Percentiles rank a stretch among this genome's conserved stretches.
Conservation (phyloP, 2,329 filamentous ascomycete genomes). For the Cladophialophora psammophila region DNA sequence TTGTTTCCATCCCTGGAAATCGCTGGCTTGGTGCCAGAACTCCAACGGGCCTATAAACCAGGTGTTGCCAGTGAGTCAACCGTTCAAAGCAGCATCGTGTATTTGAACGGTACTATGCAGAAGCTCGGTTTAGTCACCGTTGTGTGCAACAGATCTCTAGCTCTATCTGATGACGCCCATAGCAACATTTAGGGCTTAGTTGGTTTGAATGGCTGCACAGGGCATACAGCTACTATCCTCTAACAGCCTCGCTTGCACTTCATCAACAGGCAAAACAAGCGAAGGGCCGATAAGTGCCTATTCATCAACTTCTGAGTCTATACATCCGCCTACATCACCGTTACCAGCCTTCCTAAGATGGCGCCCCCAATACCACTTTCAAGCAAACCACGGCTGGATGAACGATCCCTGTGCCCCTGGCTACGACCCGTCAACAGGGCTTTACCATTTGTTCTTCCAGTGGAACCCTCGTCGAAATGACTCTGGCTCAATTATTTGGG, state of each 20-base stretch:
- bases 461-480: constrained; percentile 53
- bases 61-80: background rate
- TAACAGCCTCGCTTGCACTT: background rate
- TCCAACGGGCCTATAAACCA: background rate
- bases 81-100: background rate
- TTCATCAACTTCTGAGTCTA: background rate
- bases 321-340: background rate
- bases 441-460: constrained; percentile 54
- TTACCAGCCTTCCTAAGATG: constrained; percentile 24
- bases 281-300: background rate
- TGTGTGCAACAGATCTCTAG: background rate
- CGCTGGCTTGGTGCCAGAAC: background rate
- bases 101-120: background rate
- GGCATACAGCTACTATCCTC: too few species aligned
- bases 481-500: constrained; percentile 54
- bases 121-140: background rate
- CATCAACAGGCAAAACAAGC: background rate
- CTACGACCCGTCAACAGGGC: constrained; percentile 49
- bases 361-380: constrained; percentile 48
- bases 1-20: background rate
- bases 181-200: too few species aligned
- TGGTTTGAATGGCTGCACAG: too few species aligned
- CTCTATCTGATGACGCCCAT: too few species aligned
- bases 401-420: constrained; percentile 55
- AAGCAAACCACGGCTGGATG: constrained; percentile 50